Percentiles rank a stretch among this genome's conserved stretches.
Conservation (phyloP, 345 rosid genomes). For the Acer campestre region DNA sequence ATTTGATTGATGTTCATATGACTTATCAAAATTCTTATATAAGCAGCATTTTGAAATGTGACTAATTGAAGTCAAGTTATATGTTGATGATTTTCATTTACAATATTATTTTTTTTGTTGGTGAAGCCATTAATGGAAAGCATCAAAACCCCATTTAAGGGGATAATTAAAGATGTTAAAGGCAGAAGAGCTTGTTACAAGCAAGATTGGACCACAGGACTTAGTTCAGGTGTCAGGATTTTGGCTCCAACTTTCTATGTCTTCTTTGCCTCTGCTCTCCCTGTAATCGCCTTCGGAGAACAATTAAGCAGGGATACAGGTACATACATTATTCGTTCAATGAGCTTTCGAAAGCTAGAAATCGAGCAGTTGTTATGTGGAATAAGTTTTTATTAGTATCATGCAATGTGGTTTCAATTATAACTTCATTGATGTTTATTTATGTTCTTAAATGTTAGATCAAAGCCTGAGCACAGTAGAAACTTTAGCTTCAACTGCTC, state of each 20-base stretch:
- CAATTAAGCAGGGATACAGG: slow-evolving; percentile 86
- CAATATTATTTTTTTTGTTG: background rate
- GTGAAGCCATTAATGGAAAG: slow-evolving; percentile 45
- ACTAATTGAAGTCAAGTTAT: background rate
- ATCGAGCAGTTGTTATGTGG: too few relatives aligned
- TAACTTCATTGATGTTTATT: slow-evolving; percentile 6
- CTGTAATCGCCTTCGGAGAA: slow-evolving; percentile 88
- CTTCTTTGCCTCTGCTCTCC: slow-evolving; percentile 91
- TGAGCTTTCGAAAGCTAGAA: too few relatives aligned
- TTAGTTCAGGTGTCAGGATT: slow-evolving; percentile 56
- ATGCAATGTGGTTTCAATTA: too few relatives aligned
- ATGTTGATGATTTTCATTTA: too few relatives aligned
- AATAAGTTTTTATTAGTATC: background rate
- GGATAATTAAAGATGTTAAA: slow-evolving; percentile 60
- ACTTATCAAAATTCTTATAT: background rate
- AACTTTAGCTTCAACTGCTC: slow-evolving; percentile 75
- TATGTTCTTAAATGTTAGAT: slow-evolving; percentile 35
- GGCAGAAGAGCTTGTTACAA: slow-evolving; percentile 66
- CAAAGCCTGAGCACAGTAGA: slow-evolving; percentile 79
- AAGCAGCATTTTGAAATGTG: slow-evolving; percentile 3
- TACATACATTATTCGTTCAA: slow-evolving; percentile 25
- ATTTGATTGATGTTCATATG: background rate
- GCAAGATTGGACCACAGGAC: slow-evolving; percentile 62
- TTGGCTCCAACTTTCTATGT: slow-evolving; percentile 72
- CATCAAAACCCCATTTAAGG: slow-evolving; percentile 60